Conservation (phyloP, 2,329 filamentous ascomycete genomes). For the Colletotrichum chlorophyti region DNA sequence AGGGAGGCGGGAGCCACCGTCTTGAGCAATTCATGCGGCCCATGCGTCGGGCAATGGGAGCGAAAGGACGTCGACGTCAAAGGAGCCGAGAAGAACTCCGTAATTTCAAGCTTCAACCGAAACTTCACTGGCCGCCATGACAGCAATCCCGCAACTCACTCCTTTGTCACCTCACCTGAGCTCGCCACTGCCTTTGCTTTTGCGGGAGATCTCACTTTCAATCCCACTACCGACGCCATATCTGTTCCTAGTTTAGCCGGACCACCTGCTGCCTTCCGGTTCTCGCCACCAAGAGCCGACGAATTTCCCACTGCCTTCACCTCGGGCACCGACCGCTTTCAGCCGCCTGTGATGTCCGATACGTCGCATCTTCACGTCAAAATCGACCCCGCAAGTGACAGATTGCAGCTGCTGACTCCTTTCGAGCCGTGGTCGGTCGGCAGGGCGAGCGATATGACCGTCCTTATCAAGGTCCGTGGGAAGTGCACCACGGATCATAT, state of each 20-base stretch:
- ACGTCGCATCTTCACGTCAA: conserved; percentile 32
- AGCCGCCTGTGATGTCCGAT: conserved; percentile 32
- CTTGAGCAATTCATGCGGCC: conserved; percentile 41
- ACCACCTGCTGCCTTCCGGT: conserved; percentile 31
- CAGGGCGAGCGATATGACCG: conserved; percentile 31
- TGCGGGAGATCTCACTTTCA: conserved; percentile 43
- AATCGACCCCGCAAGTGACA: conserved; percentile 37
- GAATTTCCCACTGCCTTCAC: conserved; percentile 36
- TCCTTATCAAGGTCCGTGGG: conserved; percentile 42
- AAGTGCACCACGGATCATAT: conserved; percentile 49
- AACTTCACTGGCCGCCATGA: conserved; percentile 45
- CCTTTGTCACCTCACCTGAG: conserved; percentile 55
- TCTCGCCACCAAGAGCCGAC: conserved; percentile 34
- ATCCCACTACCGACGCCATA: conserved; percentile 37
- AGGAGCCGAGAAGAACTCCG: conserved; percentile 37
- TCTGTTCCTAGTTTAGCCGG: background rate
- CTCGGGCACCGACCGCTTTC: conserved; percentile 34
- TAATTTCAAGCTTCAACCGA: conserved; percentile 43
- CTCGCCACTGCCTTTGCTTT: conserved; percentile 50
- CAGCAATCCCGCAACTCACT: conserved; percentile 51
- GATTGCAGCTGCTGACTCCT: conserved; percentile 37
- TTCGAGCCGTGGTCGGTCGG: conserved; percentile 36
- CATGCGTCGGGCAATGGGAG: conserved; percentile 44
- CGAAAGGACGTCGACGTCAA: conserved; percentile 38
- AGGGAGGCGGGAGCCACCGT: conserved; percentile 39